These are phyloP conservation scores for Ophiocordyceps australis DNA, from an alignment of 2,329 filamentous ascomycete species.

Conservation along the genomic window DNA sequence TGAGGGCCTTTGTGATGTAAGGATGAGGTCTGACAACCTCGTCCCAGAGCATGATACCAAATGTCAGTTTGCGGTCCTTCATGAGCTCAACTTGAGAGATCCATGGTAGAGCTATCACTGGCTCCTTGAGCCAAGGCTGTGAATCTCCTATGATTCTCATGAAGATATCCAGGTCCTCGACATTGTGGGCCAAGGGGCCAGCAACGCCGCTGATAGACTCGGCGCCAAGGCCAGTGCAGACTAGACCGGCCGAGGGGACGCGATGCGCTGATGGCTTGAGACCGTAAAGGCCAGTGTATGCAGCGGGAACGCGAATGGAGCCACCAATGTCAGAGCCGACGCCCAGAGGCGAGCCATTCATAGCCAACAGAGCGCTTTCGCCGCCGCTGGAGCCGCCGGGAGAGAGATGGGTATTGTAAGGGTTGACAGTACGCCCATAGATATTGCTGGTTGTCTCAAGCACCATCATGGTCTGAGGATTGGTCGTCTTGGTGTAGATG, in stretches of 20 bases:
- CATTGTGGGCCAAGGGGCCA: conserved; percentile 15
- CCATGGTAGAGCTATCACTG: conserved; percentile 10
- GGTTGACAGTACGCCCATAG: conserved; percentile 44
- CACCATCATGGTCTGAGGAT: conserved; percentile 37
- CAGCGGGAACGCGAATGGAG: conserved; percentile 17
- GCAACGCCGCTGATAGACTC: conserved; percentile 14
- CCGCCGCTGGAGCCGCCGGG: conserved; percentile 50
- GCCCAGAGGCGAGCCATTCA: conserved; percentile 20
- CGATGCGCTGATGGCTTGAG: conserved; percentile 15
- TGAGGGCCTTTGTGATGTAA: conserved; percentile 36
- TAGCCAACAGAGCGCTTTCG: conserved; percentile 19
- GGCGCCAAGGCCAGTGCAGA: conserved; percentile 12
- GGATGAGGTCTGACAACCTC: conserved; percentile 41
- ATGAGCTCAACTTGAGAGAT: conserved; percentile 1
- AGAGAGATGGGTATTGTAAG: conserved; percentile 38
- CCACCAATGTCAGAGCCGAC: conserved; percentile 24
- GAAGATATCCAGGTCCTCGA: conserved; percentile 15
- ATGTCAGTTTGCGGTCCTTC: conserved; percentile 4
- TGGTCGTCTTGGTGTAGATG: conserved; percentile 48
- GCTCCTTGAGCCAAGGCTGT: conserved; percentile 15
- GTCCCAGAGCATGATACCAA: conserved; percentile 27
- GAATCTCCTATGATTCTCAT: conserved; percentile 13
- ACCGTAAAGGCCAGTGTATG: conserved; percentile 15
- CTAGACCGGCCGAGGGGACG: conserved; percentile 9
- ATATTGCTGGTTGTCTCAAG: conserved; percentile 46